phyloP scores from a whole-genome alignment of 768 basidiomycete species.

The Termitomyces sp. region DNA sequence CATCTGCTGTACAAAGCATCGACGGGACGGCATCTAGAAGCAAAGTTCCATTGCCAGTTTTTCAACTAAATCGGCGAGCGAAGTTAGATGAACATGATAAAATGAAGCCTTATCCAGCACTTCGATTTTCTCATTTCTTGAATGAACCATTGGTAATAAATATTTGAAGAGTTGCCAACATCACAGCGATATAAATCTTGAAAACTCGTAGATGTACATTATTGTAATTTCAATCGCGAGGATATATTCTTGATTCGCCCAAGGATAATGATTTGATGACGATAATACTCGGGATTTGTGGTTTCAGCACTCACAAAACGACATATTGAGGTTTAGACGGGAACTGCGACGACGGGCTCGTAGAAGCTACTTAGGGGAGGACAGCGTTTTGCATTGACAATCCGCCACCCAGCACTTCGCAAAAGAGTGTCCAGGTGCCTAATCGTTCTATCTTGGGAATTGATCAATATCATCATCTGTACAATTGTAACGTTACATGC shows the following conservation, averaged over 20 bases:
- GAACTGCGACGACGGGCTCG: conserved; percentile 8
- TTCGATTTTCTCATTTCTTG: neutral
- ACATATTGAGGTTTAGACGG: neutral
- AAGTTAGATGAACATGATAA: too few species aligned
- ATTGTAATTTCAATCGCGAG: too few species aligned
- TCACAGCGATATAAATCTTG: too few species aligned
- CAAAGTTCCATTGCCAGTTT: too few species aligned
- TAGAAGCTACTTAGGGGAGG: conserved; percentile 5
- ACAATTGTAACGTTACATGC: neutral
- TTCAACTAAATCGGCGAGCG: neutral
- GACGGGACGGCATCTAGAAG: too few species aligned
- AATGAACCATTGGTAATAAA: neutral
- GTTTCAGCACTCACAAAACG: too few species aligned
- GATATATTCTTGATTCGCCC: neutral
- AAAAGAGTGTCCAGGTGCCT: conserved; percentile 2
- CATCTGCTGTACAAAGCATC: too few species aligned
- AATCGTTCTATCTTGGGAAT: conserved; percentile 8
- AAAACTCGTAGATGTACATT: conserved; percentile 3
- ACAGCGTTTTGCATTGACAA: neutral
- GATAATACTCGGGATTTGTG: too few species aligned
- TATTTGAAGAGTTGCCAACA: too few species aligned
- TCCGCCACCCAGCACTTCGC: conserved; percentile 5
- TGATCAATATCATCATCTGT: conserved; percentile 11
- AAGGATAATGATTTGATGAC: too few species aligned
- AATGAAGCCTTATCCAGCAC: neutral